Base-by-base conservation (phyloP, 2,329 filamentous ascomycete genomes). In the Beauveria australis region DNA sequence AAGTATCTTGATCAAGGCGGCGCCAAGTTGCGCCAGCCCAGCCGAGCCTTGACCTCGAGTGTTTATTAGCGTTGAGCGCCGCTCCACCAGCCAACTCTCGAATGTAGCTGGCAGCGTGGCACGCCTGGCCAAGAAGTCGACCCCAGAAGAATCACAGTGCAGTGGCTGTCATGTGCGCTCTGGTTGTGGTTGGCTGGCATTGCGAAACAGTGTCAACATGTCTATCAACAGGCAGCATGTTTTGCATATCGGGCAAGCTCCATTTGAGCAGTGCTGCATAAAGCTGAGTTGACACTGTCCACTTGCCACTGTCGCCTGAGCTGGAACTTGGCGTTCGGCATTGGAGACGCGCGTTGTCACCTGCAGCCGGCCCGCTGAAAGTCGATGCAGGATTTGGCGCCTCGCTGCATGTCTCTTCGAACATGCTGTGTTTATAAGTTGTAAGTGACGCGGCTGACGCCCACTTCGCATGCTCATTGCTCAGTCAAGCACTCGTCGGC, bases 361-460 rank as follows among this genome's bases (percentile, higher is more conserved):
- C 44, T 57, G 54, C 44, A 48, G 54, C 54, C 19, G 28, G n/a
- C 19, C 44, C 26, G 28, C 41, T 19, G 26, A 12, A n/a, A 55
- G 41, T 41, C 40, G 22, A 30, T 57, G 54, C 33, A 58, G 55
- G 55, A 58, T 43, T 44, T 18, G 49, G n/a, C 18, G 46, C 46
- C 46, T 41, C 44, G 33, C 46, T 51, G 55, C 55, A 51, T 58
- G 55, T 58, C 53, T 48, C 53, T 56, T 3, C 33, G 33, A 37
- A 40, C 22, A 30, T 40, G 46, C 19, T 12, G 55, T 37, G 12
- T 12, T 37, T 14, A 37, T 5, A 37, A 19, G 33, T 37, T 16
- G 16, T 37, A 37, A 37, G 12, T 37, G 33, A 37, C 33, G 33
- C 33, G 33, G 33, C 12, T 53, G 30, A 24, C 6, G 51, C 51